phyloP scores from a whole-genome alignment of 176 grass and related monocot species.

The Tillandsia fasciculata region DNA sequence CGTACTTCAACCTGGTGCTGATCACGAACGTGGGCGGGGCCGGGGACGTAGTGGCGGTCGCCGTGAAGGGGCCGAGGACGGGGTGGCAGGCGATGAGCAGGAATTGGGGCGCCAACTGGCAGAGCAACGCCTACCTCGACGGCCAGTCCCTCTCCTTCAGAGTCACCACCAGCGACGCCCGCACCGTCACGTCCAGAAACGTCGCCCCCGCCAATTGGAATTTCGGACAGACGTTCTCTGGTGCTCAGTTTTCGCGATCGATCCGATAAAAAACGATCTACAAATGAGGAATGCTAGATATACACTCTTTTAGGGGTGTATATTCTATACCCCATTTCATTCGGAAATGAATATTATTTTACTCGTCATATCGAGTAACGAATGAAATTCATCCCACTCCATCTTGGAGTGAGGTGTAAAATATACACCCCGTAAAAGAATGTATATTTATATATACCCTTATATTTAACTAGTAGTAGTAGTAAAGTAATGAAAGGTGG shows the following conservation, averaged over 20 bases:
- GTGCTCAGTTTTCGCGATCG: constrained; percentile 2
- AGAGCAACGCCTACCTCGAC: constrained; percentile 17
- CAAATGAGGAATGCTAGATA: too few species aligned
- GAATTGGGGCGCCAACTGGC: constrained; percentile 28
- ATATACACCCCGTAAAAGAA: too few species aligned
- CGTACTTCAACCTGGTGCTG: constrained; percentile 27
- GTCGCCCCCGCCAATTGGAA: constrained; percentile 17
- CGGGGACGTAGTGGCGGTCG: constrained; percentile 17
- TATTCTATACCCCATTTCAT: too few species aligned
- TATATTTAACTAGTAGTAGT: neutral
- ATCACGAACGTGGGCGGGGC: constrained; percentile 26
- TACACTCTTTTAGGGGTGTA: too few species aligned
- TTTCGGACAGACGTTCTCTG: constrained; percentile 21
- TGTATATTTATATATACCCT: too few species aligned
- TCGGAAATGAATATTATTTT: too few species aligned
- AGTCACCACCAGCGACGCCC: constrained; percentile 20
- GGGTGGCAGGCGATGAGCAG: constrained; percentile 27
- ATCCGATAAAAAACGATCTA: too few species aligned
- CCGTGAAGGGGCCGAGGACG: constrained; percentile 8
- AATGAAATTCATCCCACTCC: too few species aligned
- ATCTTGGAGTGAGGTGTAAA: too few species aligned
- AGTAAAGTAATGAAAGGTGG: too few species aligned
- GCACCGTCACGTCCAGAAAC: constrained; percentile 1
- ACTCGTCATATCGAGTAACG: too few species aligned
- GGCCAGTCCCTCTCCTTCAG: constrained; percentile 23